phyloP scores from a whole-genome alignment of 192 early-diverging fungal species.

The Entomortierella chlamydospora region DNA sequence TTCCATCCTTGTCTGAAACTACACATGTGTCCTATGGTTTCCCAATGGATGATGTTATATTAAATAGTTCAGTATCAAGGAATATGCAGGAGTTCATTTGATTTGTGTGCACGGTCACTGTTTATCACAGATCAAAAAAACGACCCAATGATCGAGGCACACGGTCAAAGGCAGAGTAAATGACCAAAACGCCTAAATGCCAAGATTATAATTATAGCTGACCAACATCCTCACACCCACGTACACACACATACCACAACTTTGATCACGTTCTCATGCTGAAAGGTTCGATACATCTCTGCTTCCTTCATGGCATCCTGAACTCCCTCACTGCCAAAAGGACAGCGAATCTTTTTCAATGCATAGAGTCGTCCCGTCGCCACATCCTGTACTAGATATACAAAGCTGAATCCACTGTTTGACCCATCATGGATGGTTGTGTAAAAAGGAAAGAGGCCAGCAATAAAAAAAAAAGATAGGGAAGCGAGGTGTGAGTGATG shows the following conservation, averaged over 20 bases:
- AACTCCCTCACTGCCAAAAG: constrained; percentile 66
- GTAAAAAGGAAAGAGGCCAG: not conserved
- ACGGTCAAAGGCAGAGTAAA: no score
- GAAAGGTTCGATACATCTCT: constrained; percentile 73
- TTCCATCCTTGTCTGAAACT: constrained; percentile 60
- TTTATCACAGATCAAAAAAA: not conserved
- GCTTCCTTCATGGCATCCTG: constrained; percentile 75
- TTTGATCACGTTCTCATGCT: constrained; percentile 73
- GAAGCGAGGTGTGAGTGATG: not conserved
- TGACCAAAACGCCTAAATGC: no score
- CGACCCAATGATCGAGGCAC: not conserved
- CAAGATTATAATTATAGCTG: not conserved
- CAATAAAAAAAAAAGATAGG: not conserved
- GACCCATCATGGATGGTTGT: not conserved
- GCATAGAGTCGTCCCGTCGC: constrained; percentile 64
- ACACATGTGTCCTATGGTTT: constrained; percentile 62
- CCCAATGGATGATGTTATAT: no score
- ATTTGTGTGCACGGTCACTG: not conserved
- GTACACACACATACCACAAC: constrained; percentile 59
- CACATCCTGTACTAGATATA: constrained; percentile 70
- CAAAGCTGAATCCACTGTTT: constrained; percentile 77
- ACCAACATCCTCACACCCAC: not conserved
- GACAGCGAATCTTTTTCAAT: constrained; percentile 76
- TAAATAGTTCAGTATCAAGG: not conserved
- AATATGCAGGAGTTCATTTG: not conserved